Evolutionary conservation across 495 filamentous ascomycete species (phyloP).

Genomic region (Aspergillus homomorphus): DNA sequence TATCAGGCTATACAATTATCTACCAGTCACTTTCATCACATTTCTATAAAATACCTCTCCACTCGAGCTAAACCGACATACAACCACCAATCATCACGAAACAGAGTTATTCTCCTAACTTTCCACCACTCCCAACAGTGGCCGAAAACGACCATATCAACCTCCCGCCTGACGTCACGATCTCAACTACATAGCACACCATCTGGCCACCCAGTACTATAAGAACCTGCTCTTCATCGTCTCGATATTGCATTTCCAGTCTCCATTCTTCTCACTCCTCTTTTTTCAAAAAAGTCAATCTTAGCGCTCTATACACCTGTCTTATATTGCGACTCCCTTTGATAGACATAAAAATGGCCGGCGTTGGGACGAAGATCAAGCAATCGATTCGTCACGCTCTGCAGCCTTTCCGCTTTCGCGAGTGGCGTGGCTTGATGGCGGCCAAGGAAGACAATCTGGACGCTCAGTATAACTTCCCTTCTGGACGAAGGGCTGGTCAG

Average conservation of each 20-base stretch:
- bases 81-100: no score
- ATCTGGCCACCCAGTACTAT: neutral
- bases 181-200: neutral
- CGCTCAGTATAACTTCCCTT: constrained; percentile 2
- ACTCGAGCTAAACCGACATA: no score
- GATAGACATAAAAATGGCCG: neutral
- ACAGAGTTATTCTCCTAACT: no score
- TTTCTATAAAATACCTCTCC: no score
- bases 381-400: neutral
- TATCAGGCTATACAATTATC: no score
- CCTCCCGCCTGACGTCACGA: neutral
- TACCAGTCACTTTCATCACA: no score
- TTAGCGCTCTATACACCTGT: neutral
- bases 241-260: no score
- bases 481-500: neutral
- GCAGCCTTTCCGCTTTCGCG: neutral
- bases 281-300: neutral
- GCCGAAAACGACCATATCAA: neutral
- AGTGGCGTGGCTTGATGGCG: neutral
- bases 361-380: neutral
- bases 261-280: neutral
- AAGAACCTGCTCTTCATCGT: neutral
- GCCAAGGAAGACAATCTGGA: constrained; percentile 1
- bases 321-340: neutral
- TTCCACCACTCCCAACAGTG: neutral